Evolutionary conservation across 2,329 filamentous ascomycete species (phyloP).

Genomic region (Fusarium odoratissimum): DNA sequence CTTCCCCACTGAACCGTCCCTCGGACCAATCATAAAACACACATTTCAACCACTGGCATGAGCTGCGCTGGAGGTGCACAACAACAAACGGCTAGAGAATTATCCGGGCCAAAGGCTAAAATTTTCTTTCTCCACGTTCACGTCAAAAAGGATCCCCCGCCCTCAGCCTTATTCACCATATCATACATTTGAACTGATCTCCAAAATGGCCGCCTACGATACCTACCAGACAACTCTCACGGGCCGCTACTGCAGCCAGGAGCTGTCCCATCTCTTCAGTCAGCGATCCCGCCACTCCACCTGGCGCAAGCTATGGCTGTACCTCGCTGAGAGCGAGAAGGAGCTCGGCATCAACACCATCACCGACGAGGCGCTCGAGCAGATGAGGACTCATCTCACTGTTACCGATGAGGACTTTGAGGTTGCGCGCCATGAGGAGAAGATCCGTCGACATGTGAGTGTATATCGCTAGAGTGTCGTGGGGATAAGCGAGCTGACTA

Average conservation of each 20-base stretch:
- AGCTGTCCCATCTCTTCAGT: constrained; percentile 25
- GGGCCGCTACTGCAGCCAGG: constrained; percentile 21
- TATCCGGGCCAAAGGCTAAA: constrained; percentile 1
- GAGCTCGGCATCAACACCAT: constrained; percentile 32
- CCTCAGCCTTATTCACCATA: background rate
- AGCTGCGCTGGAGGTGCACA: background rate
- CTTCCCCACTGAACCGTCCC: fast-evolving
- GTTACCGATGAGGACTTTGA: constrained; percentile 32
- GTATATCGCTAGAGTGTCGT: background rate
- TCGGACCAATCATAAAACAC: background rate
- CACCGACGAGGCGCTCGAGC: constrained; percentile 32
- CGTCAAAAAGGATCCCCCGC: background rate
- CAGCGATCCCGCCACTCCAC: constrained; percentile 26
- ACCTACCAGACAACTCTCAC: constrained; percentile 22
- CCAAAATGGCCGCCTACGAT: constrained; percentile 12
- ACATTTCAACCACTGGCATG: background rate
- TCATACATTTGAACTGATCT: background rate
- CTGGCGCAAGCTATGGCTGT: constrained; percentile 35
- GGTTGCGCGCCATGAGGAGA: constrained; percentile 31
- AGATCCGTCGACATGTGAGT: constrained; percentile 27
- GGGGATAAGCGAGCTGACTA: background rate
- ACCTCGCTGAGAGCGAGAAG: constrained; percentile 32
- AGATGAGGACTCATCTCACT: constrained; percentile 26
- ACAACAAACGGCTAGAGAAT: constrained; percentile 1
- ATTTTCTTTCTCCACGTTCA: background rate